phyloP scores from a whole-genome alignment of 768 basidiomycete species.

The Mycena latifolia region DNA sequence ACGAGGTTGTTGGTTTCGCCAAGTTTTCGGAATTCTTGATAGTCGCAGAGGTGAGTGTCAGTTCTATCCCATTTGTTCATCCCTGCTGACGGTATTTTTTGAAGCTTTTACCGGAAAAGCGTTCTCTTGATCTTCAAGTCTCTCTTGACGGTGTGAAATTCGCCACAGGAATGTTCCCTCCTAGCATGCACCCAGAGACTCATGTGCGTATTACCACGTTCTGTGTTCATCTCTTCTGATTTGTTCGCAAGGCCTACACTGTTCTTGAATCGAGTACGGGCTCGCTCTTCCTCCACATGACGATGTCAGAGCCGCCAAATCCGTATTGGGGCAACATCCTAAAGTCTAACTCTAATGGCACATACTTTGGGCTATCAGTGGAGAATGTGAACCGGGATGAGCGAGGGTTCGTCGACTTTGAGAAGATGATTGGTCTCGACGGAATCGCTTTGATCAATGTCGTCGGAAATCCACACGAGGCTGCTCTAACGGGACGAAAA shows the following conservation, averaged over 20 bases:
- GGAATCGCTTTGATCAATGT: conserved; percentile 96
- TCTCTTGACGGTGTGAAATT: conserved; percentile 92
- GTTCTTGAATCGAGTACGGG: conserved; percentile 95
- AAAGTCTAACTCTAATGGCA: conserved; percentile 98
- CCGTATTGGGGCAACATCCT: conserved; percentile 93
- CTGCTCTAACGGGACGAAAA: conserved; percentile 78
- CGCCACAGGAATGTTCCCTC: conserved; percentile 90
- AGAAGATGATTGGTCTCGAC: conserved; percentile 96
- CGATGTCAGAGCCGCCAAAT: conserved; percentile 80
- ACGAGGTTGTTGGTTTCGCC: conserved; percentile 92
- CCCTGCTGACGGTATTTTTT: background rate
- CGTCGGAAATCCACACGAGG: conserved; percentile 85
- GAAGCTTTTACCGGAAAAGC: conserved; percentile 65
- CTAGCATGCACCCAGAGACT: conserved; percentile 89
- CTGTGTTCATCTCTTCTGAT: background rate
- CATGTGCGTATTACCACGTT: conserved; percentile 68
- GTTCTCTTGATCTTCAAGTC: conserved; percentile 86
- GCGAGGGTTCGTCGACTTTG: conserved; percentile 93
- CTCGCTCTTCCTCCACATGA: conserved; percentile 95
- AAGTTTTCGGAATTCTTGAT: conserved; percentile 98
- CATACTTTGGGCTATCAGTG: conserved; percentile 90
- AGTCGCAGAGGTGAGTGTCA: conserved; percentile 84
- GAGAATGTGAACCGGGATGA: conserved; percentile 94
- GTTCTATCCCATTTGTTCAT: background rate
- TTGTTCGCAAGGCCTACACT: conserved; percentile 79